A percentile compares a stretch with the other conserved stretches of the same genome.
Conservation (phyloP, 1,284 basidiomycete species). For the Waitea zeae region DNA sequence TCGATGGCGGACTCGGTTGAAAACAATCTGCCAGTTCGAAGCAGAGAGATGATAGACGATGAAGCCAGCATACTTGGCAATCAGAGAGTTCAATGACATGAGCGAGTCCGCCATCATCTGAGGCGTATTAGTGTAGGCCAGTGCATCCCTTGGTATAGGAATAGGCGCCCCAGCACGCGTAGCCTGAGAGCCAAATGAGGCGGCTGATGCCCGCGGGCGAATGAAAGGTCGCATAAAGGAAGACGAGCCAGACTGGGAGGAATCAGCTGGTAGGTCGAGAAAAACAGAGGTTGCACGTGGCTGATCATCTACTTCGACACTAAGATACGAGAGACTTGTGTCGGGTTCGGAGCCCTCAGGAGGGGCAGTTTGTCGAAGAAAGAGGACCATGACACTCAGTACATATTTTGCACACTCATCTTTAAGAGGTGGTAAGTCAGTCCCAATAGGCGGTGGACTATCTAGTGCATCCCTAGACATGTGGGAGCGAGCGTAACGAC, state of each 20-base stretch:
- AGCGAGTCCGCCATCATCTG: conserved; percentile 40
- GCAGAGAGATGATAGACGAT: conserved; percentile 82
- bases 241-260: background rate
- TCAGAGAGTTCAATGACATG: conserved; percentile 37
- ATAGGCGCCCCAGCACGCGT: conserved; percentile 18
- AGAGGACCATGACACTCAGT: conserved; percentile 66
- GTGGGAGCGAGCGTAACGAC: background rate
- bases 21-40: conserved; percentile 78
- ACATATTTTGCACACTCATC: conserved; percentile 79
- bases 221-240: conserved; percentile 9
- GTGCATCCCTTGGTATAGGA: conserved; percentile 24
- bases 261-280: background rate
- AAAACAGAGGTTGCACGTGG: background rate
- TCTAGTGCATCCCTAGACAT: background rate
- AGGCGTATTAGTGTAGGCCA: conserved; percentile 50
- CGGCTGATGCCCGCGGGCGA: conserved; percentile 20
- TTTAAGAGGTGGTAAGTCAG: conserved; percentile 41
- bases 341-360: conserved; percentile 24
- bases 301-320: background rate
- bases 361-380: conserved; percentile 57
- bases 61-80: conserved; percentile 54
- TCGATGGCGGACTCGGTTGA: conserved; percentile 55
- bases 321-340: background rate
- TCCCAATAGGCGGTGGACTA: background rate
- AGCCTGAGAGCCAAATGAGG: conserved; percentile 22